Evolutionary conservation across 1,284 basidiomycete genomes (phyloP), one percentile per base, ranked within the genome.

Genomic region (Leccinum colubrinum): DNA sequence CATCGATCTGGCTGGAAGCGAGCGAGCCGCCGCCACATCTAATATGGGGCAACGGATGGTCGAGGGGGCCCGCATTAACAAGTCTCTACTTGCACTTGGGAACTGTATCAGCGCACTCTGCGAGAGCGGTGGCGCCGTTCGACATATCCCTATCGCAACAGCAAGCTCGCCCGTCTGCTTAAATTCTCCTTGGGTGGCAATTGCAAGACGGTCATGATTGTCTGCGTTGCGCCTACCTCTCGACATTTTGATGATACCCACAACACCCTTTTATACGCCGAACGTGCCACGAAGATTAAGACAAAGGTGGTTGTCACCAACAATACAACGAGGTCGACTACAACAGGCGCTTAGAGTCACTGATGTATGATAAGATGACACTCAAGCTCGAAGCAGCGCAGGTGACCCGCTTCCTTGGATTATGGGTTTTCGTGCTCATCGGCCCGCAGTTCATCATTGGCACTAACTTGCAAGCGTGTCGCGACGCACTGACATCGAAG

Each of bases 31-130:
- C 8, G 95, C 94, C 0, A 98, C 96, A 1, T 88, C 84, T 54
- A 98, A 98, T 76, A 95, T 96, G 88, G 96, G 96, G n/a, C 91
- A 95, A 68, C 89, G 96, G 27, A 94, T 98, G 91, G 89, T 96
- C 39, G 96, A 98, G 75, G 96, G 96, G 41, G 95, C 95, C 51
- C 97, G 97, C 72, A 98, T 98, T 80, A 98, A 98, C 80, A 95
- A 97, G 77, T 97, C 95, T 15, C 85, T 98, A 6, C 87, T 98
- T 55, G 94, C 96, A 4, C 85, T 98, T 35, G 94, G 95, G 39
- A 97, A 95, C 76, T 97, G 95, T 77, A 98, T 98, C 78, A 97
- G 96, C 68, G 95, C 96, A 4, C 87, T 98, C 55, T 98, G 95
- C 79, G 94, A 90, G 77, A 92, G 86, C 62, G 93, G 94, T 2